Evolutionary conservation across 2,329 filamentous ascomycete genomes (phyloP).

Genomic region (Zymoseptoria ardabiliae): DNA sequence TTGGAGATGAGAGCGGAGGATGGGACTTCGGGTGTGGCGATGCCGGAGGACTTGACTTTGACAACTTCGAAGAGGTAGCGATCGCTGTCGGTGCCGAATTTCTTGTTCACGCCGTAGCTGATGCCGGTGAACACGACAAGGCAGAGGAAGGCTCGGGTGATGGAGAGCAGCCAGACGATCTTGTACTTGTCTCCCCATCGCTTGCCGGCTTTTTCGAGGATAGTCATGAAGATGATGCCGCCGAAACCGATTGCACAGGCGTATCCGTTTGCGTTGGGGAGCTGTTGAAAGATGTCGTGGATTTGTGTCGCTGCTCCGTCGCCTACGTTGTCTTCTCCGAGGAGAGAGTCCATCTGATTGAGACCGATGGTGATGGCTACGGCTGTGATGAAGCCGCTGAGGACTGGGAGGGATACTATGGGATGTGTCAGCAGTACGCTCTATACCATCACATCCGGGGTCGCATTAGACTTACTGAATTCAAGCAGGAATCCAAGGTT

Average conservation of each 20-base stretch:
- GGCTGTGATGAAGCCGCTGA: conserved; percentile 59
- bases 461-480: too few relatives aligned
- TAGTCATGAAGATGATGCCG: conserved; percentile 48
- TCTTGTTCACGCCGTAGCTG: conserved; percentile 55
- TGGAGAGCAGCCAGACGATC: conserved; percentile 51
- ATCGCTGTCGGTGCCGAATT: conserved; percentile 29
- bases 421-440: not conserved
- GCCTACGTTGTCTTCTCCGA: conserved; percentile 48
- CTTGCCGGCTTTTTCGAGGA: conserved; percentile 52
- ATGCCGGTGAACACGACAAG: conserved; percentile 57
- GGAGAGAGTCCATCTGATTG: conserved; percentile 55
- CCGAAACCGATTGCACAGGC: conserved; percentile 55
- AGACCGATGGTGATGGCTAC: conserved; percentile 59
- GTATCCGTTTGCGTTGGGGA: conserved; percentile 51
- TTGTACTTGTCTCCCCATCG: conserved; percentile 53
- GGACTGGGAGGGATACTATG: conserved; percentile 51
- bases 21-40: conserved; percentile 45
- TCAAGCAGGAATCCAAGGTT: conserved; percentile 45
- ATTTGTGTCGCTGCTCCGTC: conserved; percentile 51
- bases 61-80: conserved; percentile 52
- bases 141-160: conserved; percentile 54
- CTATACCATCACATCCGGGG: too few relatives aligned
- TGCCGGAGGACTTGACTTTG: conserved; percentile 50
- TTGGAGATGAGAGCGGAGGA: conserved; percentile 44
- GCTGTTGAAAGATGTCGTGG: conserved; percentile 50